Evolutionary conservation across 148 eudicot genomes (phyloP).

Genomic region (Polygonum aviculare): DNA sequence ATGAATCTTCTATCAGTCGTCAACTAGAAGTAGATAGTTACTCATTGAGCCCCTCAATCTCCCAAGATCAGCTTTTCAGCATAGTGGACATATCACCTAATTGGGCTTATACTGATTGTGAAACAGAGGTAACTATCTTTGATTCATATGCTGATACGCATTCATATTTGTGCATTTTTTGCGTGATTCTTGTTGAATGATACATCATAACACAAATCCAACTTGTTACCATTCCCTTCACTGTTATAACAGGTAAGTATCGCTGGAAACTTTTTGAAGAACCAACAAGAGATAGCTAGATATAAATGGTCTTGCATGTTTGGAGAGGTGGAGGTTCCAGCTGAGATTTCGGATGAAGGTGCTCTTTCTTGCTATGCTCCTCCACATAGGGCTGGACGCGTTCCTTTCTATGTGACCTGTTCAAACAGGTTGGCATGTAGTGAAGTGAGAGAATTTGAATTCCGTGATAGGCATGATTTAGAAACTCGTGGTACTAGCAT

Average conservation of each 20-base stretch:
- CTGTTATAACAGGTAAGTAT: conserved; percentile 46
- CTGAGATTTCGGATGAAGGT: conserved; percentile 58
- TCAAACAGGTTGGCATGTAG: conserved; percentile 97
- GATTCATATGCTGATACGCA: neutral
- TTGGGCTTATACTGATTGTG: conserved; percentile 33
- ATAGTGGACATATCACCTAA: conserved; percentile 54
- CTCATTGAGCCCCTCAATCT: conserved; percentile 51
- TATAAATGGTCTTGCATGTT: conserved; percentile 90
- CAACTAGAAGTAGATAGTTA: conserved; percentile 31
- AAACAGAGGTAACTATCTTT: conserved; percentile 34
- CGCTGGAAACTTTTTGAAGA: conserved; percentile 73
- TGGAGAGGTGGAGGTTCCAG: conserved; percentile 95
- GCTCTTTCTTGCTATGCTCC: conserved; percentile 77
- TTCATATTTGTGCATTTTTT: neutral
- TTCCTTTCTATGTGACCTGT: conserved; percentile 84
- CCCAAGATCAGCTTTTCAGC: conserved; percentile 64
- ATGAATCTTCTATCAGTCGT: conserved; percentile 31
- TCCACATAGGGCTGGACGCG: conserved; percentile 59
- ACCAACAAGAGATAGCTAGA: conserved; percentile 43
- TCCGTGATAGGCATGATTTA: conserved; percentile 28
- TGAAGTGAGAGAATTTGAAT: conserved; percentile 96
- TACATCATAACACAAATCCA: neutral
- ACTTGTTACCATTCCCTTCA: neutral
- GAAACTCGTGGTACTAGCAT: conserved; percentile 28
- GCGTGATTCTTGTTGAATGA: neutral